These are phyloP conservation scores for Exsudoporus floridanus DNA, from an alignment of 1,284 basidiomycete species.

Conservation along the genomic window DNA sequence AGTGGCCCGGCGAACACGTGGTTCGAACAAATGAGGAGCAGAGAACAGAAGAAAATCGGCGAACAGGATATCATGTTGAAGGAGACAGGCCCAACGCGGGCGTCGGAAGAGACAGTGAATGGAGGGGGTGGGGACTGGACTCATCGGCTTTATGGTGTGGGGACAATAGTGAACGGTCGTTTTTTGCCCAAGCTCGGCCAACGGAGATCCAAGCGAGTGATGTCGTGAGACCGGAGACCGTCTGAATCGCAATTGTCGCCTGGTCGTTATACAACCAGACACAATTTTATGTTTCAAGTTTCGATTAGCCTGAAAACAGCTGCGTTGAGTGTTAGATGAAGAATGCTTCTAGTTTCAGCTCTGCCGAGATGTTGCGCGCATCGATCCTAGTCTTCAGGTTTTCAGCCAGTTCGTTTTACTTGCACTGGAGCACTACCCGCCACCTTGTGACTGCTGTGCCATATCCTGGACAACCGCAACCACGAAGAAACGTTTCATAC, in stretches of 20 bases:
- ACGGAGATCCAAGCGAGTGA: not conserved
- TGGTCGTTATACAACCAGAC: too few species aligned
- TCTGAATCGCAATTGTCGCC: not conserved
- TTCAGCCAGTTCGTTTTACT: too few species aligned
- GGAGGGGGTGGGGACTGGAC: not conserved
- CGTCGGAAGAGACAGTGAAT: not conserved
- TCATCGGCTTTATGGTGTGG: conserved; percentile 4
- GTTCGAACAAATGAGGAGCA: conserved; percentile 8
- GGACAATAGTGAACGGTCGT: not conserved
- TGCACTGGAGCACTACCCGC: too few species aligned
- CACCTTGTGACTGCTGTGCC: too few species aligned
- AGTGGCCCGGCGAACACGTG: conserved; percentile 14
- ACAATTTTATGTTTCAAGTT: too few species aligned
- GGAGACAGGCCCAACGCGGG: not conserved
- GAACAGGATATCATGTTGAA: conserved; percentile 9
- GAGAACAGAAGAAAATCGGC: not conserved
- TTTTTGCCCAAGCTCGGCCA: not conserved
- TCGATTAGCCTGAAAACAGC: too few species aligned
- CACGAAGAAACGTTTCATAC: too few species aligned
- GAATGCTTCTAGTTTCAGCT: too few species aligned
- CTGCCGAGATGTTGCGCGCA: too few species aligned
- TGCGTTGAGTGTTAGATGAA: too few species aligned
- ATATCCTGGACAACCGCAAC: too few species aligned
- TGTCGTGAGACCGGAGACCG: not conserved
- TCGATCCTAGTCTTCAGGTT: too few species aligned